Evolutionary conservation across 495 filamentous ascomycete species (phyloP).

Genomic region (Penicillium egyptiacum): DNA sequence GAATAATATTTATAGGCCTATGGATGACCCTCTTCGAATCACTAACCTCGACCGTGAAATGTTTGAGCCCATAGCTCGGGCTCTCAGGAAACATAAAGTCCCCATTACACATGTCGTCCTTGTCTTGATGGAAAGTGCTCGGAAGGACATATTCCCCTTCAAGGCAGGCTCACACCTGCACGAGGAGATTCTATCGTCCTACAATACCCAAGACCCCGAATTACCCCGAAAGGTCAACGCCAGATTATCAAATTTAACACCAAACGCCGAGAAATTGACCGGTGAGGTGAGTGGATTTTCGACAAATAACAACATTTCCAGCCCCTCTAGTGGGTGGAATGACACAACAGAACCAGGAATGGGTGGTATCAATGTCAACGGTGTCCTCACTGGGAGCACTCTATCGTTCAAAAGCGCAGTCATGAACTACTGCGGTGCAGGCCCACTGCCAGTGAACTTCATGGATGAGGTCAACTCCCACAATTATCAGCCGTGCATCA

Average conservation of each 20-base stretch:
- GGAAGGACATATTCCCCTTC: constrained; percentile 46
- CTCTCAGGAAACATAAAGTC: constrained; percentile 27
- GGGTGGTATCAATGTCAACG: constrained; percentile 41
- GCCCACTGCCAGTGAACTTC: constrained; percentile 42
- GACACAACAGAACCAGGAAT: constrained; percentile 15
- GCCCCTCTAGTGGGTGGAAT: constrained; percentile 6
- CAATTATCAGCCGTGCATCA: constrained; percentile 45
- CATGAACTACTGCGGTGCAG: constrained; percentile 41
- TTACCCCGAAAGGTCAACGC: constrained; percentile 16
- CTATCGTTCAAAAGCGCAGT: constrained; percentile 42
- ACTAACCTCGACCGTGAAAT: constrained; percentile 40
- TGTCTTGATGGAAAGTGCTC: constrained; percentile 42
- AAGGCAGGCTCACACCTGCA: constrained; percentile 34
- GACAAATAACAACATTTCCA: constrained; percentile 5
- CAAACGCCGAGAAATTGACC: constrained; percentile 36
- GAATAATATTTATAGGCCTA: constrained; percentile 31
- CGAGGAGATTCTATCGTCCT: constrained; percentile 32
- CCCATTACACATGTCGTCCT: constrained; percentile 39
- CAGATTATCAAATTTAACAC: constrained; percentile 32
- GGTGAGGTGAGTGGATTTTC: constrained; percentile 36
- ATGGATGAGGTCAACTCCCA: constrained; percentile 36
- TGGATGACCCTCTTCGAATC: constrained; percentile 39
- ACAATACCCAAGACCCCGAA: constrained; percentile 10
- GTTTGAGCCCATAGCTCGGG: constrained; percentile 27
- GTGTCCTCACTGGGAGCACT: constrained; percentile 35